phyloP scores from a whole-genome alignment of 1,284 basidiomycete species.

The Irpex sp. region DNA sequence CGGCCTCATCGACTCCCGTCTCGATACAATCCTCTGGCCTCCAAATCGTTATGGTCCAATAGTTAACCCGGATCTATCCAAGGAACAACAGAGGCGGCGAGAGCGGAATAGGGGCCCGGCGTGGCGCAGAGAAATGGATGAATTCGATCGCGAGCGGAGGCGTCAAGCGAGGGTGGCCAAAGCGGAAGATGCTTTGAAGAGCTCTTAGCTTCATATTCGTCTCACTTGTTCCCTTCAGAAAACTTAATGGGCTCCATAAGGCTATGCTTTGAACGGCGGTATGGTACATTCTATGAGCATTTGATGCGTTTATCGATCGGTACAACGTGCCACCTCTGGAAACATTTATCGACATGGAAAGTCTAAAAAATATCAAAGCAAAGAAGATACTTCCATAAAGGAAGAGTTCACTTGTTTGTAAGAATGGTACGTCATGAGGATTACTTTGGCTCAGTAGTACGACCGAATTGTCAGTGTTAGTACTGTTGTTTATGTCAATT shows the following conservation, averaged over 20 bases:
- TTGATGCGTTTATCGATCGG: too few species aligned
- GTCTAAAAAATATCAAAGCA: too few species aligned
- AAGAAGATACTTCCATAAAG: too few species aligned
- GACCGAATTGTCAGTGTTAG: too few species aligned
- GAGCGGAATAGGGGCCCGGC: conserved; percentile 30
- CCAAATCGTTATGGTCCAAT: conserved; percentile 47
- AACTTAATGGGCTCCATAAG: too few species aligned
- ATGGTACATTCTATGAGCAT: too few species aligned
- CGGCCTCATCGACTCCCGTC: conserved; percentile 58
- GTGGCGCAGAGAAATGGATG: conserved; percentile 43
- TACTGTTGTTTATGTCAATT: too few species aligned
- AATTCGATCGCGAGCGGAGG: conserved; percentile 41
- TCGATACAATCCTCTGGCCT: conserved; percentile 63
- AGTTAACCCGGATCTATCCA: conserved; percentile 21
- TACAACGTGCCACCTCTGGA: too few species aligned
- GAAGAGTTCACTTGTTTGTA: not conserved
- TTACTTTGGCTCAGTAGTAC: not conserved
- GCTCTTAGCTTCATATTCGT: not conserved
- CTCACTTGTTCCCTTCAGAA: too few species aligned
- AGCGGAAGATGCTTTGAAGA: not conserved
- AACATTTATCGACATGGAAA: too few species aligned
- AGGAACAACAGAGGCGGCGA: conserved; percentile 6
- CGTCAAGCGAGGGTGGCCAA: conserved; percentile 41
- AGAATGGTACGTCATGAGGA: not conserved
- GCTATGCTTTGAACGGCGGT: too few species aligned